These are phyloP conservation scores for Penicillium riverlandense DNA, from an alignment of 495 filamentous ascomycete species.

Conservation along the genomic window DNA sequence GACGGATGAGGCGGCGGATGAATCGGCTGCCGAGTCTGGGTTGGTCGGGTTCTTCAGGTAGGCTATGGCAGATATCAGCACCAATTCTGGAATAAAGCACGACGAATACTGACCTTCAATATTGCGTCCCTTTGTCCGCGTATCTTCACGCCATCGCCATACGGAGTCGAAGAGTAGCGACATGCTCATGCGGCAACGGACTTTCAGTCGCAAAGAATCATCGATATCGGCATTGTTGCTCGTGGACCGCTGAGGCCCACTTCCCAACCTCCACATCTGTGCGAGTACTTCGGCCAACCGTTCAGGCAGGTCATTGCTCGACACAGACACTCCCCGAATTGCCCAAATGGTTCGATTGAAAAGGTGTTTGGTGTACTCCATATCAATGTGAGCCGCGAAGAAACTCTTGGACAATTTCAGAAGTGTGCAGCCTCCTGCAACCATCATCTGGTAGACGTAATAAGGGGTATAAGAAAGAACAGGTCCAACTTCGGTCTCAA, in stretches of 20 bases:
- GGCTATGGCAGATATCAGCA: conserved; percentile 24
- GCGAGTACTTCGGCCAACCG: conserved; percentile 83
- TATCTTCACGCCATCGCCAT: conserved; percentile 88
- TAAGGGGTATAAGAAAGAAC: conserved; percentile 70
- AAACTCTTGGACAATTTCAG: conserved; percentile 81
- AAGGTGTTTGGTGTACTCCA: conserved; percentile 62
- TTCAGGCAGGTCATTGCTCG: conserved; percentile 77
- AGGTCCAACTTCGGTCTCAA: conserved; percentile 40
- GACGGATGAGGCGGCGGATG: conserved; percentile 56
- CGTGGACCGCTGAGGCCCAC: conserved; percentile 34
- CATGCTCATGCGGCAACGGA: conserved; percentile 88
- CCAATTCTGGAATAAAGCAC: too few relatives aligned
- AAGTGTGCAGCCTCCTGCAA: conserved; percentile 77
- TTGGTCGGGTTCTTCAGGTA: conserved; percentile 84
- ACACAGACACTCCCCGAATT: conserved; percentile 70
- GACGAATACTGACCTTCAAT: conserved; percentile 51
- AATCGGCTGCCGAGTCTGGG: conserved; percentile 69
- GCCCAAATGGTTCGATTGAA: conserved; percentile 72
- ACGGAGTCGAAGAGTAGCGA: conserved; percentile 87
- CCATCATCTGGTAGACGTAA: conserved; percentile 88
- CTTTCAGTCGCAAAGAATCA: conserved; percentile 71
- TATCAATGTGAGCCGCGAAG: conserved; percentile 64
- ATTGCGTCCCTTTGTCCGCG: conserved; percentile 68
- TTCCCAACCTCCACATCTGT: conserved; percentile 80
- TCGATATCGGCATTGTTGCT: conserved; percentile 43